Evolutionary conservation across 345 rosid species (phyloP).

Genomic region (Ceriops zippeliana): DNA sequence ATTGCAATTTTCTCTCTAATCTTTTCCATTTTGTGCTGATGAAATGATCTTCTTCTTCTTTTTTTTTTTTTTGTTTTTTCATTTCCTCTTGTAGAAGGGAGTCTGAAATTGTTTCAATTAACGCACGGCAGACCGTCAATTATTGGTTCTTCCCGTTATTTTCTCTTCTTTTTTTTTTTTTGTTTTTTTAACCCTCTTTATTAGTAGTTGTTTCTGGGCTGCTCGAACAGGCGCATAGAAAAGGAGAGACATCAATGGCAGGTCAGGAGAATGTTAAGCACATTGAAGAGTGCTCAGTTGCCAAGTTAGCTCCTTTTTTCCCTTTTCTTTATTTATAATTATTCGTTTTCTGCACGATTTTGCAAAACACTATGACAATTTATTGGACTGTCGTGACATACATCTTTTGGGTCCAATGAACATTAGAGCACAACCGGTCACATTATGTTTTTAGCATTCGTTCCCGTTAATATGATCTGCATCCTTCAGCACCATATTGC

Average conservation of each 20-base stretch:
- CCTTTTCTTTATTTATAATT: neutral
- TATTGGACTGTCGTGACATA: neutral
- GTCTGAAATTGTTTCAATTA: no score
- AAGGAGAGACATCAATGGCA: constrained; percentile 9
- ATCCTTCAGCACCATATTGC: neutral
- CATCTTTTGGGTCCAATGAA: neutral
- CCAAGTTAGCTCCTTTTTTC: constrained; percentile 15
- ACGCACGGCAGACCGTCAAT: no score
- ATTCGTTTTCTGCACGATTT: neutral
- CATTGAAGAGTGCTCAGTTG: constrained; percentile 28
- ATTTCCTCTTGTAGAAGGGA: no score
- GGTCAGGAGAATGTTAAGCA: constrained; percentile 22
- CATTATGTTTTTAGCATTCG: neutral
- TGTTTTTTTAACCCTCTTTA: no score
- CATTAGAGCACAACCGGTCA: neutral
- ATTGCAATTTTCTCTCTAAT: no score
- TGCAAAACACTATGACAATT: neutral
- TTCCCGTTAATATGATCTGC: neutral
- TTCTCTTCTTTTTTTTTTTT: no score
- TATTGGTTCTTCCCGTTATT: no score
- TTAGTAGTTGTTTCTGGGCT: neutral
- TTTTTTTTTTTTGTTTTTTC: no score
- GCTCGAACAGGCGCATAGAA: neutral
- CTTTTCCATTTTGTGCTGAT: no score
- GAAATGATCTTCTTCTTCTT: no score